Percentiles rank a stretch among this genome's conserved stretches.
Evolutionary conservation across 192 early-diverging fungal species (phyloP).

Genomic region (Pilaira anomala): DNA sequence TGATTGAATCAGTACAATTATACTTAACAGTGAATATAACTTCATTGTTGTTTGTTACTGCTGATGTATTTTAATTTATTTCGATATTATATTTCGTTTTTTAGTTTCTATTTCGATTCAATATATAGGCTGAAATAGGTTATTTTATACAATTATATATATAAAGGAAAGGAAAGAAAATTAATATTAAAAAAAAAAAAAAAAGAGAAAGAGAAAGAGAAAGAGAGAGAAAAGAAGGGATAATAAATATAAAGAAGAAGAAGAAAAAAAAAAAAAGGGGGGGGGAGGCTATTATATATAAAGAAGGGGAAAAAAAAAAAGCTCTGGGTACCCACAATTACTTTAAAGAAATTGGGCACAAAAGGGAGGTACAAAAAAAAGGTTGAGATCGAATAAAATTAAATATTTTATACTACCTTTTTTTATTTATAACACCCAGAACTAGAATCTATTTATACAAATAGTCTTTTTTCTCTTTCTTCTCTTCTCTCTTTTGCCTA

Average conservation of each 20-base stretch:
- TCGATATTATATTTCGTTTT: no score
- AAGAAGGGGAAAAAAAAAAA: no score
- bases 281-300: not conserved
- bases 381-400: slow-evolving; percentile 15
- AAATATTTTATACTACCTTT: not conserved
- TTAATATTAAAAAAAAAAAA: slow-evolving; percentile 10
- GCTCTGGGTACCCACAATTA: slow-evolving; percentile 1
- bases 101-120: no score
- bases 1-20: not conserved
- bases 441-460: no score
- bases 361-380: slow-evolving; percentile 14
- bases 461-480: no score
- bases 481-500: no score
- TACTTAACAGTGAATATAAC: slow-evolving; percentile 11
- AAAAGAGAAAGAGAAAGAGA: slow-evolving; percentile 5
- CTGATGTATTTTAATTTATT: no score
- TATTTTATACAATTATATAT: slow-evolving; percentile 2
- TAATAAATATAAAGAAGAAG: not conserved
- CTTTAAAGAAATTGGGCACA: slow-evolving; percentile 6
- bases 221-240: not conserved
- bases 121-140: not conserved
- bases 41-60: not conserved
- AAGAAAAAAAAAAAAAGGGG: no score
- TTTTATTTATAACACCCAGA: no score
- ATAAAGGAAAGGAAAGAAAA: no score